Conservation (phyloP, 305 asterid species). For the Withania somnifera region DNA sequence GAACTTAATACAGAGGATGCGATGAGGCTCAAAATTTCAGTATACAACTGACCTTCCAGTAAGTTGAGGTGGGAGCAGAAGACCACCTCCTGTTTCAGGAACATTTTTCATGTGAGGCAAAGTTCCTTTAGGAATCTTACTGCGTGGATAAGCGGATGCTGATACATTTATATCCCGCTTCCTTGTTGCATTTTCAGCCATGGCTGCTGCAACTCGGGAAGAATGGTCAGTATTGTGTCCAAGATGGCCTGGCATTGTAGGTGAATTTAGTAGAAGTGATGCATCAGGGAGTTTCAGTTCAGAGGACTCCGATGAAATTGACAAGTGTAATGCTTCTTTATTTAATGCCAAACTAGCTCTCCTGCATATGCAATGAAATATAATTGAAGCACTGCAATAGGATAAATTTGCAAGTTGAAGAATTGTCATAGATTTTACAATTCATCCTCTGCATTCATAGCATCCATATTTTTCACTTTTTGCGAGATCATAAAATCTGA, state of each 20-base stretch:
- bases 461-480: not conserved
- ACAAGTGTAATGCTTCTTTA: constrained; percentile 12
- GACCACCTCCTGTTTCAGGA: constrained; percentile 61
- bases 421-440: not conserved
- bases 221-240: constrained; percentile 38
- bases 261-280: constrained; percentile 57
- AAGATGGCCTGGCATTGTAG: constrained; percentile 33
- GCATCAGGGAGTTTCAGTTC: constrained; percentile 72
- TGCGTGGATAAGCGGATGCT: constrained; percentile 37
- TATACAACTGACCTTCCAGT: constrained; percentile 55
- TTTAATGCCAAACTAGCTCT: constrained; percentile 14
- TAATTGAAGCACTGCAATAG: not conserved
- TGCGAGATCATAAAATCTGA: not conserved
- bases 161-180: constrained; percentile 53
- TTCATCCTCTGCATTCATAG: not conserved
- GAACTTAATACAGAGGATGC: not conserved
- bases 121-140: constrained; percentile 56
- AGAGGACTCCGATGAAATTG: constrained; percentile 21
- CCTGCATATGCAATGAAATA: constrained; percentile 16
- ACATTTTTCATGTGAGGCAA: constrained; percentile 49
- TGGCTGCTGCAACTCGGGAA: constrained; percentile 79
- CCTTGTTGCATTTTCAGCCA: constrained; percentile 62
- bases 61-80: constrained; percentile 76
- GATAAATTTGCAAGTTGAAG: not conserved
- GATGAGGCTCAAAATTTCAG: not conserved